A percentile compares a stretch with the other conserved stretches of the same genome.
phyloP scores from a whole-genome alignment of 2,329 filamentous ascomycete genomes.

The Meredithiella fracta region DNA sequence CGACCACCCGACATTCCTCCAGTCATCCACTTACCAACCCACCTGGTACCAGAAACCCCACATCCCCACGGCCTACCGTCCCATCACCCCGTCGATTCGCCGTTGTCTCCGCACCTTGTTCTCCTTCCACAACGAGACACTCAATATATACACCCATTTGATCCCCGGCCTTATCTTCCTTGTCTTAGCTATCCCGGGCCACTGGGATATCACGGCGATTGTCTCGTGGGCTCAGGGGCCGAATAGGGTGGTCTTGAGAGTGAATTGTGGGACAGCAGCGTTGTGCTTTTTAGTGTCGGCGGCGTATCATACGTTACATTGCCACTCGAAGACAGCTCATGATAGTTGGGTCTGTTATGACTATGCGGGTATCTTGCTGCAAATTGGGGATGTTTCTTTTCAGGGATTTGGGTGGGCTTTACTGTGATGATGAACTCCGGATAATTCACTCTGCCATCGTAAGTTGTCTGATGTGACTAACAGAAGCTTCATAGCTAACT shows the following conservation, averaged over 20 bases:
- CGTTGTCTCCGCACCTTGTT: conserved; percentile 25
- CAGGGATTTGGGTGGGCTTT: conserved; percentile 26
- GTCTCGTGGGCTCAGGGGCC: conserved; percentile 21
- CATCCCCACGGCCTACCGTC: conserved; percentile 24
- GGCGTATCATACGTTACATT: conserved; percentile 25
- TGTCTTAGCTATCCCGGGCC: conserved; percentile 19
- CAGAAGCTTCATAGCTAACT: too few relatives aligned
- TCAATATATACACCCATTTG: conserved; percentile 24
- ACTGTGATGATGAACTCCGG: conserved; percentile 22
- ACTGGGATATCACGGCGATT: conserved; percentile 17
- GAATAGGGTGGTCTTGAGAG: conserved; percentile 25
- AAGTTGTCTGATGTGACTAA: conserved; percentile 13
- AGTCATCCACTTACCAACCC: conserved; percentile 4
- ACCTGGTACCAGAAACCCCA: conserved; percentile 16
- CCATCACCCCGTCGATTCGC: conserved; percentile 22
- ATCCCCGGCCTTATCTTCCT: conserved; percentile 26
- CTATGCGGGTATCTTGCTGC: conserved; percentile 23
- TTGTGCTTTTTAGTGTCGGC: conserved; percentile 25
- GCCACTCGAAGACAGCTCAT: conserved; percentile 23
- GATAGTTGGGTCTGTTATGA: conserved; percentile 25
- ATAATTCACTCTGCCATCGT: conserved; percentile 24
- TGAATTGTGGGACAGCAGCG: conserved; percentile 23
- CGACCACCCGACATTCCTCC: not conserved
- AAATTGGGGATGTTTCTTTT: conserved; percentile 25
- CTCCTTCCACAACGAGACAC: conserved; percentile 23